Evolutionary conservation across 345 rosid species (phyloP).

Genomic region (Geranium brycei): DNA sequence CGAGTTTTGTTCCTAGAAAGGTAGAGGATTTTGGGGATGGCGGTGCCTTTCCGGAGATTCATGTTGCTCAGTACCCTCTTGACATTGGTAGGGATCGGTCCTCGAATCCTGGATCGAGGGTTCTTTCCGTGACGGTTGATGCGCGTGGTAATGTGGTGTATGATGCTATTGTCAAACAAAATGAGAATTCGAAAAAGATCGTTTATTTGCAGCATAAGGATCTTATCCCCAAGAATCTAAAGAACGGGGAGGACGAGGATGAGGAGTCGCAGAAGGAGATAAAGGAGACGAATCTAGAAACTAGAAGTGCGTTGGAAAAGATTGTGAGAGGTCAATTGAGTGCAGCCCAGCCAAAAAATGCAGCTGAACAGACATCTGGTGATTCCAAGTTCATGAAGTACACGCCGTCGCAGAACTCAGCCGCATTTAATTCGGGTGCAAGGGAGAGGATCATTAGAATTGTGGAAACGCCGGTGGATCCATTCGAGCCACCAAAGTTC

Average conservation of each 20-base stretch:
- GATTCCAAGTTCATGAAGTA: conserved; percentile 75
- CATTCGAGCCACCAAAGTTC: conserved; percentile 95
- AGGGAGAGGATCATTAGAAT: conserved; percentile 83
- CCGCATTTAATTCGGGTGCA: conserved; percentile 83
- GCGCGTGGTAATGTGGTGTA: conserved; percentile 76
- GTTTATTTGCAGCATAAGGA: conserved; percentile 79
- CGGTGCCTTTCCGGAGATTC: conserved; percentile 96
- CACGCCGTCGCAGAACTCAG: conserved; percentile 74
- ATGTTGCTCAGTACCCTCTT: conserved; percentile 75
- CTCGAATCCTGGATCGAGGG: conserved; percentile 62
- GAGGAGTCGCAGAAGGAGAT: conserved; percentile 57
- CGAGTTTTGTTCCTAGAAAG: conserved; percentile 64
- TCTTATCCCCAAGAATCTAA: conserved; percentile 62
- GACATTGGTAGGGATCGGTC: conserved; percentile 63
- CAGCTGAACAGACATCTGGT: conserved; percentile 40
- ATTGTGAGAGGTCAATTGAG: conserved; percentile 73
- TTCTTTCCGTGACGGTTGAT: conserved; percentile 71
- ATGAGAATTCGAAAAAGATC: conserved; percentile 55
- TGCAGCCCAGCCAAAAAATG: too few relatives aligned
- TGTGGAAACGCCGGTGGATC: conserved; percentile 94
- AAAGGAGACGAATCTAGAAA: conserved; percentile 60
- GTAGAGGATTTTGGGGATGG: conserved; percentile 95
- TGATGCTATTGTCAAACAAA: conserved; percentile 76
- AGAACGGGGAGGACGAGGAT: conserved; percentile 28
- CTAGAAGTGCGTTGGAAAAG: conserved; percentile 72